Percentiles rank a stretch among this genome's conserved stretches.
Conservation (phyloP, 2,329 filamentous ascomycete species). For the Bipolaris oryzae region DNA sequence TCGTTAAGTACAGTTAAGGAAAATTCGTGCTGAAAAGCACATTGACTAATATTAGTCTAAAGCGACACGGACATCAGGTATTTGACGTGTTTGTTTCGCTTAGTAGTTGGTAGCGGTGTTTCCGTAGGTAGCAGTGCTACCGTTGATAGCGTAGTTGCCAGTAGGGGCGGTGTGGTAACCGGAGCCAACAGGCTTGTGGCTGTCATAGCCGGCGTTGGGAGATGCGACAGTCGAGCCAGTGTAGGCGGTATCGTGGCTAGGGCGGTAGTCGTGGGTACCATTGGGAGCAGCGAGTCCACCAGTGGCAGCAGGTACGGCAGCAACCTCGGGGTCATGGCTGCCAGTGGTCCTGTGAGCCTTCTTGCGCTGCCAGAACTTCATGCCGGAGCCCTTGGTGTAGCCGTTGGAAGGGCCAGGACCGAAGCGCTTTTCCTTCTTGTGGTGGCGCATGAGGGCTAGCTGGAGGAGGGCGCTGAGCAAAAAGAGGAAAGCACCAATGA, state of each 20-base stretch:
- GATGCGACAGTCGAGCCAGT: slow-evolving; percentile 54
- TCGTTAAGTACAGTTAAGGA: slow-evolving; percentile 13
- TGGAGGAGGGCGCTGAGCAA: slow-evolving; percentile 73
- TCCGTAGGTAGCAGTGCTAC: slow-evolving; percentile 48
- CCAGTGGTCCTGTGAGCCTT: slow-evolving; percentile 41
- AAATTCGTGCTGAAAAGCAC: not conserved
- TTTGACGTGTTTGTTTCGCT: not conserved
- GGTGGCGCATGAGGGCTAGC: slow-evolving; percentile 69
- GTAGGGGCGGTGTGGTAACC: slow-evolving; percentile 55
- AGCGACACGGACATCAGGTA: not conserved
- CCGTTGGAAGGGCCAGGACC: slow-evolving; percentile 69
- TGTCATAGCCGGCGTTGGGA: slow-evolving; percentile 44
- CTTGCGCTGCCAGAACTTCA: slow-evolving; percentile 54
- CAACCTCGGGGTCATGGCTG: slow-evolving; percentile 54
- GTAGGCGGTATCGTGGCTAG: slow-evolving; percentile 58
- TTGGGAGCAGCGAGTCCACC: slow-evolving; percentile 24
- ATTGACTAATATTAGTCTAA: not conserved
- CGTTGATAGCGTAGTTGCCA: slow-evolving; percentile 30
- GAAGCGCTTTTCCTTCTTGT: slow-evolving; percentile 75
- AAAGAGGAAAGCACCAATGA: slow-evolving; percentile 79
- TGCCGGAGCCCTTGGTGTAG: slow-evolving; percentile 68
- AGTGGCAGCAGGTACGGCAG: slow-evolving; percentile 29
- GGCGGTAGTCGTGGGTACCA: slow-evolving; percentile 45
- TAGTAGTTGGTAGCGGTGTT: slow-evolving; percentile 20
- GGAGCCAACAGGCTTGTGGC: slow-evolving; percentile 44